Base-by-base conservation (phyloP, 176 grass and related monocot species). In the Avena eriantha region DNA sequence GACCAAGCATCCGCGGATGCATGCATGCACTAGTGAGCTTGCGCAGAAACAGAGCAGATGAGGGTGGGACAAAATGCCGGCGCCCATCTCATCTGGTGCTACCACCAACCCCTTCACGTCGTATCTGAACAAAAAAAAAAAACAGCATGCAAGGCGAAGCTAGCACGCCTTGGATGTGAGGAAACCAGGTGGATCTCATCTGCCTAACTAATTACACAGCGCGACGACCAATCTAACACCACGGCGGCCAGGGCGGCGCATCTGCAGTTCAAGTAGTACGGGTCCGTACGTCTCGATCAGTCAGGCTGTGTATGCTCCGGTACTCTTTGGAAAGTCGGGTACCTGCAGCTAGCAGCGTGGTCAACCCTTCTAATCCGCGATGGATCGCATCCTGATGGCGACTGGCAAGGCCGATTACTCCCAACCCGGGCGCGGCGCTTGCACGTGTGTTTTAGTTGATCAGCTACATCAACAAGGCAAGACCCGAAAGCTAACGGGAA, bases 1-100 rank as follows among this genome's bases (percentile, higher is more conserved):
- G 64, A 54, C 75, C 81, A 84, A 84, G 39, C 53, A 67, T 76
- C 46, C n/a, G 17, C 77, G 22, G 86, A 11, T 22, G 14, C 50
- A 2, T 41, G 4, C 66, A 21, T 63, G 43, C 51, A 5, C 51
- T 26, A 11, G 59, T 63, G 63, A 66, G 13, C 26, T 33, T 33
- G 26, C 60, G 12, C 5, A 64, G 5, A 45, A 82, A 57, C 35
- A 10, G 79, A 21, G 33, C 35, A 4, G 79, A 21, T n/a, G 4
- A 0, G 29, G 29, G 29, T 29, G 29, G 29, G 2, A 29, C 29
- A 23, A 76, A 87, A 67, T 33, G 21, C 55, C 4, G 55, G 11
- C 12, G 48, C 48, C 10, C 48, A 50, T 14, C 8, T 48, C 55
- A 53, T 9, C 41, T 60, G 29, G 47, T 35, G 24, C 45, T 81